Percentiles rank a stretch among this genome's conserved stretches.
Conservation (phyloP, 345 rosid species). For the Brassica rapa region DNA sequence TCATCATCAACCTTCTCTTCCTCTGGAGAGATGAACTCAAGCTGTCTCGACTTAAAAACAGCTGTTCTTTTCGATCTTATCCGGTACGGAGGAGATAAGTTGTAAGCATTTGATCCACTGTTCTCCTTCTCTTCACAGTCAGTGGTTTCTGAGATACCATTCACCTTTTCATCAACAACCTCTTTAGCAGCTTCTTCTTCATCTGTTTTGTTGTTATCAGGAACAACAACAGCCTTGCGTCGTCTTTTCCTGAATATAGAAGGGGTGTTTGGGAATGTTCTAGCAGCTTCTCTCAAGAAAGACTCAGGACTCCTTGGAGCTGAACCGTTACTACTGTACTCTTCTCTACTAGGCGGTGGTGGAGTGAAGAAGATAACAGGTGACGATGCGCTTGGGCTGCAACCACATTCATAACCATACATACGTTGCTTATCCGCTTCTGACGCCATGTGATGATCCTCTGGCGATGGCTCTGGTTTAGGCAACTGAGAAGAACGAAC, state of each 20-base stretch:
- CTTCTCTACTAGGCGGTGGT: constrained; percentile 72
- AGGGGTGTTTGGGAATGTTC: constrained; percentile 83
- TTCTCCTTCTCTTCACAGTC: constrained; percentile 39
- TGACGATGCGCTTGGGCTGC: constrained; percentile 56
- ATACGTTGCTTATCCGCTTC: constrained; percentile 46
- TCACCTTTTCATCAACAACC: constrained; percentile 44
- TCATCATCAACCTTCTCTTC: constrained; percentile 43
- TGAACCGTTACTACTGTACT: constrained; percentile 35
- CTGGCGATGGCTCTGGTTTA: constrained; percentile 38
- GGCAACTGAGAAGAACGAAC: constrained; percentile 48
- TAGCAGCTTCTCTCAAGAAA: constrained; percentile 74
- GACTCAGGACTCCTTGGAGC: constrained; percentile 67
- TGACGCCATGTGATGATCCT: constrained; percentile 37
- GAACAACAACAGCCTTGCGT: constrained; percentile 34
- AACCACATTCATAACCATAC: constrained; percentile 44
- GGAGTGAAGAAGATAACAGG: constrained; percentile 72
- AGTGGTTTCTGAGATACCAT: constrained; percentile 46
- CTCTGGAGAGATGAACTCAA: constrained; percentile 64
- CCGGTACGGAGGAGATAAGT: constrained; percentile 89
- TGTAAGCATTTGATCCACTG: constrained; percentile 50
- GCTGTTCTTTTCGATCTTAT: constrained; percentile 78
- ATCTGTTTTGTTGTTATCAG: constrained; percentile 39
- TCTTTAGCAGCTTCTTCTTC: constrained; percentile 33
- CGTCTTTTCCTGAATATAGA: constrained; percentile 86
- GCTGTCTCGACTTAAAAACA: constrained; percentile 83